Percentiles rank a stretch among this genome's conserved stretches.
Conservation (phyloP, 441 rosid species). For the Francoa sonchifolia region DNA sequence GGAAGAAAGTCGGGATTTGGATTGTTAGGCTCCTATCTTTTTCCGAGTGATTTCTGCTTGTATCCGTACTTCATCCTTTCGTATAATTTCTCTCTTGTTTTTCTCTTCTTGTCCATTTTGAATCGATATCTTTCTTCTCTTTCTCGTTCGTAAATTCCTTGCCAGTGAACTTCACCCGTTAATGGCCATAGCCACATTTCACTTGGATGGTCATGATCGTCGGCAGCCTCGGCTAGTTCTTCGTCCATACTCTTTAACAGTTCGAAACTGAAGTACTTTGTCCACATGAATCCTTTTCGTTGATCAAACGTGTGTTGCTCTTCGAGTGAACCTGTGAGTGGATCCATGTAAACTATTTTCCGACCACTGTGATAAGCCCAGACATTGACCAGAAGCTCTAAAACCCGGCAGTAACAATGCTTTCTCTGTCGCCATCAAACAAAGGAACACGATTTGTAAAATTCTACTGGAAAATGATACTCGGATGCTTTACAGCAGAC, state of each 20-base stretch:
- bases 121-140: slow-evolving; percentile 80
- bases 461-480: slow-evolving; percentile 4
- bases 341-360: slow-evolving; percentile 86
- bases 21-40: too few species aligned
- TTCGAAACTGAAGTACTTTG: slow-evolving; percentile 61
- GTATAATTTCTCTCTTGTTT: slow-evolving; percentile 55
- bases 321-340: slow-evolving; percentile 42
- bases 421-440: slow-evolving; percentile 39
- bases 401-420: slow-evolving; percentile 80
- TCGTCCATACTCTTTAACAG: slow-evolving; percentile 90
- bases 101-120: slow-evolving; percentile 97
- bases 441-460: not conserved
- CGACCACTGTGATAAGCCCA: slow-evolving; percentile 95
- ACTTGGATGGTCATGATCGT: slow-evolving; percentile 65
- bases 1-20: too few species aligned
- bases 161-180: slow-evolving; percentile 98
- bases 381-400: slow-evolving; percentile 76
- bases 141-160: slow-evolving; percentile 89
- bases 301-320: slow-evolving; percentile 69
- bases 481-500: not conserved
- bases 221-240: slow-evolving; percentile 97
- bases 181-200: slow-evolving; percentile 88
- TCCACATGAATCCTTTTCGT: slow-evolving; percentile 64
- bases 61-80: slow-evolving; percentile 68
- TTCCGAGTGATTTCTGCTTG: slow-evolving; percentile 69